These are phyloP conservation scores for Cocos nucifera DNA, from an alignment of 176 grass and related monocot species.

Conservation along the genomic window DNA sequence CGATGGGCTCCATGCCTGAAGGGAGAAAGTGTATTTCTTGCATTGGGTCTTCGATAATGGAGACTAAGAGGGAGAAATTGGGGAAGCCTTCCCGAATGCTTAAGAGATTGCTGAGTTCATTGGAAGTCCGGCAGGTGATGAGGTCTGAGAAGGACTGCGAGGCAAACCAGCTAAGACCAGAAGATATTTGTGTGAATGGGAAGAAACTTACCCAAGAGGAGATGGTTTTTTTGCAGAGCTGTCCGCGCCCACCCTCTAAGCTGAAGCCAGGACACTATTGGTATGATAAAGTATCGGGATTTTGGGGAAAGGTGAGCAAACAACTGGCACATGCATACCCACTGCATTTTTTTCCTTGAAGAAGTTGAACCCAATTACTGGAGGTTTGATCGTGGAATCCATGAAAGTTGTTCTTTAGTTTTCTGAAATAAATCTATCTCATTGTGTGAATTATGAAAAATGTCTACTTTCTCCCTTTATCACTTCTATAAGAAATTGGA, in stretches of 20 bases:
- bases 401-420: no score
- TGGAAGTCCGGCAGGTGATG: constrained; percentile 75
- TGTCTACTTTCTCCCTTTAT: no score
- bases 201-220: constrained; percentile 52
- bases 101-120: constrained; percentile 53
- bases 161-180: constrained; percentile 61
- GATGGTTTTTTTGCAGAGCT: constrained; percentile 50
- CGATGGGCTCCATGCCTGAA: constrained; percentile 96
- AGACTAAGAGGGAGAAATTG: constrained; percentile 43
- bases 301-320: constrained; percentile 84
- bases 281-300: constrained; percentile 94
- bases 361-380: neutral
- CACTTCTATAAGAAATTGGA: no score
- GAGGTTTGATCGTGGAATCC: constrained; percentile 17
- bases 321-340: neutral
- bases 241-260: constrained; percentile 47
- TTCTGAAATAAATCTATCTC: no score
- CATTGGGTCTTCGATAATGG: constrained; percentile 60
- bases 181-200: constrained; percentile 66
- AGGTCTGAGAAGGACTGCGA: constrained; percentile 58
- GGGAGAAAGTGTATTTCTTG: constrained; percentile 69
- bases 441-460: no score
- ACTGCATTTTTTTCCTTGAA: neutral
- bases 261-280: constrained; percentile 78
- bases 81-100: constrained; percentile 65